Evolutionary conservation across 2,329 filamentous ascomycete genomes (phyloP).

Genomic region (Exserohilum rostratum): DNA sequence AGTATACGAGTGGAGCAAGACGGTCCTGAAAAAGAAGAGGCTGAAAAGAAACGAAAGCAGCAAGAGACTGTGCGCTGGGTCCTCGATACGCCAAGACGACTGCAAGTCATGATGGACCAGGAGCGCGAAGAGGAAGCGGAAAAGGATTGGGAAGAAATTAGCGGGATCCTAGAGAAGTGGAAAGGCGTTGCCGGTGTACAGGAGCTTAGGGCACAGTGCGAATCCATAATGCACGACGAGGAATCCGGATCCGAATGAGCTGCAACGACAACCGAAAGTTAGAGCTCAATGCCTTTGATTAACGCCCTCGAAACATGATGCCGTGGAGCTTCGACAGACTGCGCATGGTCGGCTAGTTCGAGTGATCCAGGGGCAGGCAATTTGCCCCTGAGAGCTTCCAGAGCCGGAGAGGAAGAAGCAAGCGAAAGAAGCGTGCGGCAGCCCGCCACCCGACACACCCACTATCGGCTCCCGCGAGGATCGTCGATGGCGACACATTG

Average conservation of each 20-base stretch:
- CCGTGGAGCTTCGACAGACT: neutral
- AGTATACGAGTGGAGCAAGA: conserved; percentile 32
- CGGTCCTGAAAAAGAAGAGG: conserved; percentile 23
- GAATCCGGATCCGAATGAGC: conserved; percentile 35
- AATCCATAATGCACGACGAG: conserved; percentile 39
- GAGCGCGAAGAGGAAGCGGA: conserved; percentile 68
- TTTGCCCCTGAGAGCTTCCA: no score
- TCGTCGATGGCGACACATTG: no score
- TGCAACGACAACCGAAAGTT: neutral
- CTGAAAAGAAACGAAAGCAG: conserved; percentile 48
- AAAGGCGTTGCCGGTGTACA: conserved; percentile 51
- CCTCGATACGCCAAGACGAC: conserved; percentile 64
- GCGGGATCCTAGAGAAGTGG: conserved; percentile 52
- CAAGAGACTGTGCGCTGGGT: conserved; percentile 68
- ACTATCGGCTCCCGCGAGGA: neutral
- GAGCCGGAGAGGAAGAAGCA: no score
- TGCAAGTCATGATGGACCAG: conserved; percentile 64
- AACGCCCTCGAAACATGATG: neutral
- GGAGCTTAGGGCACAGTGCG: conserved; percentile 48
- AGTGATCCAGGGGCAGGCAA: no score
- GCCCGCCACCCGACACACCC: neutral
- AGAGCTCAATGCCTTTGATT: neutral
- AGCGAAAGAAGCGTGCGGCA: neutral
- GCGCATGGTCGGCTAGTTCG: neutral
- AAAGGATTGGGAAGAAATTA: conserved; percentile 54